Evolutionary conservation across 1,139 yeast species (phyloP).

Genomic region (Casaregolazyma lundiana): DNA sequence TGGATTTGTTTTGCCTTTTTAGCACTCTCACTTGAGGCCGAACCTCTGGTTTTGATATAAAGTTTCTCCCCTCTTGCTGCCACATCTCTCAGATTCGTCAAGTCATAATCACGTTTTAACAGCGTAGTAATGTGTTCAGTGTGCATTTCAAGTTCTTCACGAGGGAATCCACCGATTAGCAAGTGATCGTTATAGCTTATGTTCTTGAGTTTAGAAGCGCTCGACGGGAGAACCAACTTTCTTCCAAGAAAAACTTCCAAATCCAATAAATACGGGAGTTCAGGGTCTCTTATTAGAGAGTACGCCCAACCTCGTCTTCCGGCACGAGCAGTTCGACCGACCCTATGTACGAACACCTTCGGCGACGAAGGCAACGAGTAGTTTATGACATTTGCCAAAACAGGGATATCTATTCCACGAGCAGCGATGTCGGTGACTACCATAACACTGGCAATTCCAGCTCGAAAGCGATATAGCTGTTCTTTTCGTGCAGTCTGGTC

Average conservation of each 20-base stretch:
- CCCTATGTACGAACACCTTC: slow-evolving; percentile 92
- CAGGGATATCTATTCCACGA: slow-evolving; percentile 98
- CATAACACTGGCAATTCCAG: slow-evolving; percentile 74
- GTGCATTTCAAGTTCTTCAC: slow-evolving; percentile 62
- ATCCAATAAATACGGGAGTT: slow-evolving; percentile 85
- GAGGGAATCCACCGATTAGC: slow-evolving; percentile 79
- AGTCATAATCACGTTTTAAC: slow-evolving; percentile 63
- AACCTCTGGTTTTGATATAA: slow-evolving; percentile 76
- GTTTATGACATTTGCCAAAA: slow-evolving; percentile 89
- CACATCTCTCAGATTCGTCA: slow-evolving; percentile 60
- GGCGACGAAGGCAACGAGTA: slow-evolving; percentile 88
- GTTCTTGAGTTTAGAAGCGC: slow-evolving; percentile 40
- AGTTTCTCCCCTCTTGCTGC: slow-evolving; percentile 84
- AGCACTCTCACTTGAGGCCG: slow-evolving; percentile 81
- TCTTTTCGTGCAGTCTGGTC: slow-evolving; percentile 94
- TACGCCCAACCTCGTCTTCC: slow-evolving; percentile 98
- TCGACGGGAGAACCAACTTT: slow-evolving; percentile 52
- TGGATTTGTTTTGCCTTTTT: slow-evolving; percentile 79
- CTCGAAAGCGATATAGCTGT: slow-evolving; percentile 78
- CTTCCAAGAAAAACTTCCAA: slow-evolving; percentile 86
- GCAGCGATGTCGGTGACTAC: slow-evolving; percentile 99
- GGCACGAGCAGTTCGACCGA: slow-evolving; percentile 99
- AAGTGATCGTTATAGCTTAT: slow-evolving; percentile 71
- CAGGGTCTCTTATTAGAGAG: slow-evolving; percentile 78
- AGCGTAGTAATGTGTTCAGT: slow-evolving; percentile 68